Base-by-base conservation (phyloP, 768 basidiomycete species). In the Lepiota venenata region DNA sequence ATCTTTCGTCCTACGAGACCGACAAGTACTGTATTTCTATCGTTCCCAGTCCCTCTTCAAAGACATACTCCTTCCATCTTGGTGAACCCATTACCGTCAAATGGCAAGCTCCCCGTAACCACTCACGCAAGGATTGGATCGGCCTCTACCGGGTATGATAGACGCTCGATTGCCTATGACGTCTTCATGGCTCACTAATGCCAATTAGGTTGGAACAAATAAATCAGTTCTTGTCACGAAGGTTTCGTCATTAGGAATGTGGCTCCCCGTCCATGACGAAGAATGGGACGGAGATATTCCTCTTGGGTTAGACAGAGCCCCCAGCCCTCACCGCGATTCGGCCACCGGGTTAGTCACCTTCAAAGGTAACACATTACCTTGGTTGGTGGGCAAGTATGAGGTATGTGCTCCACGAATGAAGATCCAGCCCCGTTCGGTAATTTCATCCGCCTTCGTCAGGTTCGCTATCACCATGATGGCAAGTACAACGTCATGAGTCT, bases 71-170 rank as follows among this genome's bases (percentile, higher is more conserved):
- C 3, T 98, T 88, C 79, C 88, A 92, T 66, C 82, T 98, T 45
- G 97, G 97, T 32, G 92, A 98, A 66, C 85, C 90, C 1, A 93
- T 99, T 61, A 77, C 69, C 2, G 78, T 99, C 43, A 80, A 81
- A 44, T 98, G 95, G 95, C 82, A 84, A 59, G 95, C 91, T 1
- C 95, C 96, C 1, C 70, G 74, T 35, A 80, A 83, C 50, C 96
- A 98, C 65, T 95, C 94, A 11, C 80, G 91, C 11, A 84, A 85
- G 61, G 97, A 99, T 67, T 98, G 97, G 97, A 89, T 99, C 63
- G 97, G 95, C 12, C 82, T 98, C 21, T 93, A 93, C 65, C 79
- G 87, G 66, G 91, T 91, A 61, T 38, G 74, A 64, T 44, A 47
- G 45, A 2, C 12, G 20, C 48, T 44, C 29, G 15, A 37, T 56